These are phyloP conservation scores for Dicorynia guianensis DNA, from an alignment of 306 rosid species.

Conservation along the genomic window DNA sequence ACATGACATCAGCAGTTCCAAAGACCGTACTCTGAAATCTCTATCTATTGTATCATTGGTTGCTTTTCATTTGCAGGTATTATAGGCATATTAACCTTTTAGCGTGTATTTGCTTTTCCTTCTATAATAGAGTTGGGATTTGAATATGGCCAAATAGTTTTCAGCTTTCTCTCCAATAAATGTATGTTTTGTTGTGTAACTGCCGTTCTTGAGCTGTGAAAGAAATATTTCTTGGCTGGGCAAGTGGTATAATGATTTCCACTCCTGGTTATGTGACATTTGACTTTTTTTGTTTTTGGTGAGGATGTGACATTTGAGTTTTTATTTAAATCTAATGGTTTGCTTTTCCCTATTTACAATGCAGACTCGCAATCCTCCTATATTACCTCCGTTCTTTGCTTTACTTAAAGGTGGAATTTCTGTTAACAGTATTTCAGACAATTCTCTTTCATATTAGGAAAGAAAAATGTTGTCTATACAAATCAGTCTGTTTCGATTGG, in stretches of 20 bases:
- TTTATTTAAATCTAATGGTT: slow-evolving; percentile 4
- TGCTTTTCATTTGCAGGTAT: slow-evolving; percentile 63
- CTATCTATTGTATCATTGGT: slow-evolving; percentile 53
- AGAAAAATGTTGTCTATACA: too few species aligned
- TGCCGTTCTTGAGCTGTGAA: slow-evolving; percentile 22
- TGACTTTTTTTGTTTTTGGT: too few species aligned
- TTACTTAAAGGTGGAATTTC: slow-evolving; percentile 51
- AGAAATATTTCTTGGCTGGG: neutral
- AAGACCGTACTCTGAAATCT: slow-evolving; percentile 54
- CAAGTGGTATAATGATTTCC: slow-evolving; percentile 17
- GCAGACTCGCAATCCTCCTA: slow-evolving; percentile 63
- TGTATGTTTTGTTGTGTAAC: slow-evolving; percentile 17
- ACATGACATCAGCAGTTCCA: slow-evolving; percentile 56
- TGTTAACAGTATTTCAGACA: neutral
- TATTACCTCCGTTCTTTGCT: slow-evolving; percentile 55
- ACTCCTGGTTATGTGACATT: neutral
- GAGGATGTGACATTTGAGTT: slow-evolving; percentile 20
- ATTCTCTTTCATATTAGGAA: neutral
- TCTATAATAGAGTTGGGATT: slow-evolving; percentile 16
- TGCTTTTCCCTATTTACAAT: slow-evolving; percentile 18
- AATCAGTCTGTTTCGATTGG: slow-evolving; percentile 21
- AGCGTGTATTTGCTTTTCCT: neutral
- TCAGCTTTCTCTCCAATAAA: neutral
- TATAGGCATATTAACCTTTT: neutral
- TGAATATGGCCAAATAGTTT: slow-evolving; percentile 6